phyloP scores from a whole-genome alignment of 495 filamentous ascomycete species.

The Neohortaea acidophila region DNA sequence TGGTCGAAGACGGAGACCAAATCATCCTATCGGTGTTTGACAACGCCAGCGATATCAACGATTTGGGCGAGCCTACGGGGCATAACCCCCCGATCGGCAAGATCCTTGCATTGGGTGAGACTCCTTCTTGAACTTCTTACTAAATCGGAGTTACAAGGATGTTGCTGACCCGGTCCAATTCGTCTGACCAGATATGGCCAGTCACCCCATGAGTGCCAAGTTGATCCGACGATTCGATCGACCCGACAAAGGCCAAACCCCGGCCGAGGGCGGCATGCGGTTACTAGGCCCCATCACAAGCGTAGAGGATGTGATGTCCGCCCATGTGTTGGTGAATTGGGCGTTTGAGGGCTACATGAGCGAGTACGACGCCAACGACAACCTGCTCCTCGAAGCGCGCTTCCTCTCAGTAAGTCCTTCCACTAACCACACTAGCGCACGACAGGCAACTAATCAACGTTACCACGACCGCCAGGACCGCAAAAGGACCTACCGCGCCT shows the following conservation, averaged over 20 bases:
- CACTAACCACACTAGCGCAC: no score
- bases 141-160: no score
- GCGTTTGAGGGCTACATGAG: conserved; percentile 2
- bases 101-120: conserved; percentile 7
- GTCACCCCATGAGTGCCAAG: not conserved
- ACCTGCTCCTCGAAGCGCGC: not conserved
- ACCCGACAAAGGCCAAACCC: not conserved
- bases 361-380: conserved; percentile 1
- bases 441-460: no score
- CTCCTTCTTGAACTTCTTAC: no score
- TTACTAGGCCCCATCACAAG: no score
- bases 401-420: no score
- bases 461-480: no score
- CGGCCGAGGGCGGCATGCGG: not conserved
- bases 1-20: conserved; percentile 34
- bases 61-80: not conserved
- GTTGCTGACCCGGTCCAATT: no score
- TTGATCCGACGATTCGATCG: conserved; percentile 1
- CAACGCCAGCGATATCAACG: conserved; percentile 31
- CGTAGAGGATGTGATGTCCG: not conserved
- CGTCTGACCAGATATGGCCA: no score
- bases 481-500: conserved; percentile 2
- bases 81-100: not conserved
- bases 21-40: conserved; percentile 39
- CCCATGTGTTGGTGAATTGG: conserved; percentile 5